These are phyloP conservation scores for Ogataea chonburiensis DNA, from an alignment of 805 yeast species.

Conservation along the genomic window DNA sequence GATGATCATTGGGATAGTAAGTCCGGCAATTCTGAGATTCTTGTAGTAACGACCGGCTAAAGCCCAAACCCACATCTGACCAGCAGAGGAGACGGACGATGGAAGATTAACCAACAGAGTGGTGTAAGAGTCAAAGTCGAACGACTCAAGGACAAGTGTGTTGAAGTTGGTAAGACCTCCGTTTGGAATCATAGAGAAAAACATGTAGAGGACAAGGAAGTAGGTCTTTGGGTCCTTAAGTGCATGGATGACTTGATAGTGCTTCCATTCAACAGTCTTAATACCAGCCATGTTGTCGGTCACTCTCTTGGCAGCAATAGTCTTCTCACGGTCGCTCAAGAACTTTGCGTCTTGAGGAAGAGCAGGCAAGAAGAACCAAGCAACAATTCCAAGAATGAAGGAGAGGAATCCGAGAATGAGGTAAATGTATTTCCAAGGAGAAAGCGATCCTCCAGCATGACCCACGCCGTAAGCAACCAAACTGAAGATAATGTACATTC, in stretches of 20 bases:
- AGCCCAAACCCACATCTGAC: conserved; percentile 24
- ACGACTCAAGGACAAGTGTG: conserved; percentile 26
- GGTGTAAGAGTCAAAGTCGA: conserved; percentile 17
- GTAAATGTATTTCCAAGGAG: conserved; percentile 60
- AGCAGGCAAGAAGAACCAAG: conserved; percentile 31
- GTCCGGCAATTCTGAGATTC: conserved; percentile 24
- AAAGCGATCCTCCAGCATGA: conserved; percentile 38
- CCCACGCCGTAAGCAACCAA: conserved; percentile 53
- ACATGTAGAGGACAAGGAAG: conserved; percentile 21
- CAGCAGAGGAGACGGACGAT: conserved; percentile 25
- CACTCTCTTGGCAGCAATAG: conserved; percentile 7
- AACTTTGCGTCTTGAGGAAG: conserved; percentile 47
- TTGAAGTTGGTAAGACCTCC: conserved; percentile 32
- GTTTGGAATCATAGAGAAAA: conserved; percentile 31
- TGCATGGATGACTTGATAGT: conserved; percentile 24
- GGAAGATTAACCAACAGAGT: conserved; percentile 20
- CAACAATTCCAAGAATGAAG: conserved; percentile 27
- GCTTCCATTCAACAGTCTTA: conserved; percentile 28
- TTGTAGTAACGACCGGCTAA: conserved; percentile 15
- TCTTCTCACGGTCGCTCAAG: conserved; percentile 40
- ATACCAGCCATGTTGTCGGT: conserved; percentile 9
- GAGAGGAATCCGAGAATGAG: conserved; percentile 59
- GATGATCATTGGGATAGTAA: conserved; percentile 23
- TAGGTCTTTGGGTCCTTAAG: conserved; percentile 25
- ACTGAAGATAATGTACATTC: conserved; percentile 46